These are phyloP conservation scores for Colletotrichum australisinense DNA, from an alignment of 2,329 filamentous ascomycete species.

Conservation along the genomic window DNA sequence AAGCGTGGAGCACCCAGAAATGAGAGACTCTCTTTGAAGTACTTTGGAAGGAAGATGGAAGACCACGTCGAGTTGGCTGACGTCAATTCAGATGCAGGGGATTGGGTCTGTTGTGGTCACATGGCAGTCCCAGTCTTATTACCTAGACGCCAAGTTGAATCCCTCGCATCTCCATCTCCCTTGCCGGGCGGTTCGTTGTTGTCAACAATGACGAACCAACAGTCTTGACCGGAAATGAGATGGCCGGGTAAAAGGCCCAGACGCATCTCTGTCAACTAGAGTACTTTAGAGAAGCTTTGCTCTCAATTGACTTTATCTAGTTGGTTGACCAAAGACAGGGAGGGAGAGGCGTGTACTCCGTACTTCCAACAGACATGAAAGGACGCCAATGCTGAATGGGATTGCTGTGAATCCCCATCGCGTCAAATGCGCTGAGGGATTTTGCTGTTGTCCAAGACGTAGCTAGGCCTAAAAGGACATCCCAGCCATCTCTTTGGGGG, in stretches of 20 bases:
- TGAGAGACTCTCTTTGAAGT: not conserved
- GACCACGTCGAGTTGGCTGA: constrained; percentile 15
- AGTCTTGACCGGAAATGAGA: not conserved
- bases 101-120: not conserved
- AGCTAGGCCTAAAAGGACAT: not conserved
- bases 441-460: not conserved
- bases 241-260: not conserved
- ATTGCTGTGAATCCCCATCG: not conserved
- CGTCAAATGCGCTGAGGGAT: not conserved
- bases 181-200: not conserved
- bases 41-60: not conserved
- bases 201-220: not conserved
- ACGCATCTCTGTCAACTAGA: not conserved
- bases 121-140: constrained; percentile 3
- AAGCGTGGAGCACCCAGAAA: not conserved
- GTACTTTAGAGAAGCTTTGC: not conserved
- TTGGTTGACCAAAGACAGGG: not conserved
- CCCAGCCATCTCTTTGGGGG: not conserved
- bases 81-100: constrained; percentile 19
- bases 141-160: not conserved
- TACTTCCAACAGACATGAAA: not conserved
- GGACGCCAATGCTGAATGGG: not conserved
- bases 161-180: not conserved
- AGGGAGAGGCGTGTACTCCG: too few relatives aligned
- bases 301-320: not conserved